A percentile compares a stretch with the other conserved stretches of the same genome.
Evolutionary conservation across 164 flowering plant species (phyloP).

Genomic region (Tinospora cordifolia): DNA sequence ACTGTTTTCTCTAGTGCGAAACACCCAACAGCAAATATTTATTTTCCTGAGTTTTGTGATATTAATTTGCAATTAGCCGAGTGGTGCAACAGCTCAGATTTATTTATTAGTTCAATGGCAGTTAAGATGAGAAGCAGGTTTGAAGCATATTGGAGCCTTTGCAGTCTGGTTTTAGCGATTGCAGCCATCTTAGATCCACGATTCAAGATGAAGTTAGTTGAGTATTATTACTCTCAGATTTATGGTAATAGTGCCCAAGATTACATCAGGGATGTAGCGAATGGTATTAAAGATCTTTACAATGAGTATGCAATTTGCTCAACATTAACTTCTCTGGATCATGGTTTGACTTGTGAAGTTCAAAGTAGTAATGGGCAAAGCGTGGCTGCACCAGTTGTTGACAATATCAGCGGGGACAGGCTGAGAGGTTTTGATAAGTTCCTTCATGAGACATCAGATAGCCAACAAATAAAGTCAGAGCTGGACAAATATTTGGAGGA

Average conservation of each 20-base stretch:
- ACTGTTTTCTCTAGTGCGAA: slow-evolving; percentile 36
- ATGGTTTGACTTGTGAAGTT: slow-evolving; percentile 26
- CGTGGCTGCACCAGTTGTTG: slow-evolving; percentile 25
- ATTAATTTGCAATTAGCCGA: slow-evolving; percentile 49
- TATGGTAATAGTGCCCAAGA: slow-evolving; percentile 41
- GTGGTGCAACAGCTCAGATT: slow-evolving; percentile 53
- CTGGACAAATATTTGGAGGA: slow-evolving; percentile 70
- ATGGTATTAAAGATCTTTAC: slow-evolving; percentile 47
- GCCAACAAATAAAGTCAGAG: slow-evolving; percentile 42
- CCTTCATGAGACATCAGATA: slow-evolving; percentile 48
- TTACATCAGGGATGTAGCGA: slow-evolving; percentile 43
- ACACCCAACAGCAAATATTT: slow-evolving; percentile 48
- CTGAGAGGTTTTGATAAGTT: slow-evolving; percentile 60
- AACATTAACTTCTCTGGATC: slow-evolving; percentile 25
- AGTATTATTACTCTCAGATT: slow-evolving; percentile 56
- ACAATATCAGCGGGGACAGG: slow-evolving; percentile 38
- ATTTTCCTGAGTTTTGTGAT: slow-evolving; percentile 60
- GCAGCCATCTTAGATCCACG: slow-evolving; percentile 66
- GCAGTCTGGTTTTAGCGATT: slow-evolving; percentile 49
- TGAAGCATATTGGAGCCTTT: slow-evolving; percentile 63
- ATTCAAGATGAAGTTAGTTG: slow-evolving; percentile 70
- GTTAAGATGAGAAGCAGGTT: slow-evolving; percentile 52
- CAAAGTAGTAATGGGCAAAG: slow-evolving; percentile 10
- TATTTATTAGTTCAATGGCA: slow-evolving; percentile 43
- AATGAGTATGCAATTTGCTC: slow-evolving; percentile 40